Percentiles rank a stretch among this genome's conserved stretches.
Evolutionary conservation across 164 flowering plant genomes (phyloP).

Genomic region (Tetrastigma voinierianum): DNA sequence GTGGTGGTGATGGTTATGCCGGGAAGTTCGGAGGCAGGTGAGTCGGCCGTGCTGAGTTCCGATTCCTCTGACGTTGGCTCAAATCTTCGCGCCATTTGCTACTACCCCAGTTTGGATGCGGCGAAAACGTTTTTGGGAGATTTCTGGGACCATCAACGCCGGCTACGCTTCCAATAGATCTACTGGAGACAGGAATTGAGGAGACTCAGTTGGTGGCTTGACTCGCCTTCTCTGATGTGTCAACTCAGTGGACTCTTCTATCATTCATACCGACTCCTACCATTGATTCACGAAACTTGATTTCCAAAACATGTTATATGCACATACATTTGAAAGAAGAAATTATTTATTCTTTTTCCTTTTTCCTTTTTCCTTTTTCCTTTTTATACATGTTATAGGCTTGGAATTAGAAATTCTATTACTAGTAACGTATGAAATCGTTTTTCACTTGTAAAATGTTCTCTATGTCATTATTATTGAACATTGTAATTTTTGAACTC

Average conservation of each 20-base stretch:
- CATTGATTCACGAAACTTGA: too few relatives aligned
- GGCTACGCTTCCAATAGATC: not conserved
- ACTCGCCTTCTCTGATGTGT: not conserved
- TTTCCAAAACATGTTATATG: not conserved
- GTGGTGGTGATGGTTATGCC: conserved; percentile 52
- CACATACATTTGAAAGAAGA: not conserved
- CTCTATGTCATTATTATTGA: too few relatives aligned
- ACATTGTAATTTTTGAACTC: too few relatives aligned
- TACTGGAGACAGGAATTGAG: not conserved
- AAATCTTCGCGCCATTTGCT: conserved; percentile 61
- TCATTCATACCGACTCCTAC: not conserved
- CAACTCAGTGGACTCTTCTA: not conserved
- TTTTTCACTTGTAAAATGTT: not conserved
- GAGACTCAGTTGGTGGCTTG: not conserved
- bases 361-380: not conserved
- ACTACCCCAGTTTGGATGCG: conserved; percentile 88
- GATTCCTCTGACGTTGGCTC: conserved; percentile 50
- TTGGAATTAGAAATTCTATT: not conserved
- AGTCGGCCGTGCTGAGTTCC: conserved; percentile 23
- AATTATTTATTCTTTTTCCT: not conserved
- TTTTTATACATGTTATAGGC: not conserved
- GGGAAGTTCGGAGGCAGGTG: conserved; percentile 84
- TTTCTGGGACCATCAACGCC: conserved; percentile 33
- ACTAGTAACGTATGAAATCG: not conserved
- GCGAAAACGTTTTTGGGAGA: conserved; percentile 91